Conservation (phyloP, 192 early-diverging fungal genomes). For the Backusella mclennaniae region DNA sequence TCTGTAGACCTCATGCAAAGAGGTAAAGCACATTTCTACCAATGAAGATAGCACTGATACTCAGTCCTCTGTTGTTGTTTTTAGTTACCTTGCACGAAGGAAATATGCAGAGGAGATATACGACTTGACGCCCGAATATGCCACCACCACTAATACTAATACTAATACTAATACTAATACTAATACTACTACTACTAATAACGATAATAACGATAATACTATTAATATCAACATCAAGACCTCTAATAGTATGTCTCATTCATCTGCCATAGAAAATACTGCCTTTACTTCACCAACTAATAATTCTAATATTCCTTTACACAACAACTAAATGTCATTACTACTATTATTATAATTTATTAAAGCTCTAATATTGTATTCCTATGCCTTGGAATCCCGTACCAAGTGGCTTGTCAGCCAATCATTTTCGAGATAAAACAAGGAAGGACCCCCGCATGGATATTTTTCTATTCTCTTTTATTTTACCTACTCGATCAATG, state of each 20-base stretch:
- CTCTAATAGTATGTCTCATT: background rate
- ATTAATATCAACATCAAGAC: background rate
- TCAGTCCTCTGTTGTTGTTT: background rate
- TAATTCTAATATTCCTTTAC: background rate
- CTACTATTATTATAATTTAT: background rate
- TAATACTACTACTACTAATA: background rate
- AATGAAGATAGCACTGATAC: background rate
- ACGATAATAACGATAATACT: background rate
- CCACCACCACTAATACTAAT: background rate
- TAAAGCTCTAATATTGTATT: background rate
- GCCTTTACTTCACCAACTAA: too few species aligned
- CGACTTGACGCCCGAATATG: background rate
- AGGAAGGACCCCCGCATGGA: background rate
- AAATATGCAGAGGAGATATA: conserved; percentile 15
- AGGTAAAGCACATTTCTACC: conserved; percentile 32
- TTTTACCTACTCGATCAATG: background rate
- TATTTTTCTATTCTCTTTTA: background rate
- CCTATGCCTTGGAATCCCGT: background rate
- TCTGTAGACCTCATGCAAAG: conserved; percentile 53
- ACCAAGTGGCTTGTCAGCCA: background rate
- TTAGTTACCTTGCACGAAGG: conserved; percentile 15
- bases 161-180: background rate
- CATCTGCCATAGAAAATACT: background rate
- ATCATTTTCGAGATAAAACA: background rate
- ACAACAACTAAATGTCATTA: background rate